phyloP scores from a whole-genome alignment of 2,329 filamentous ascomycete species.

The Botrytis sinoallii region DNA sequence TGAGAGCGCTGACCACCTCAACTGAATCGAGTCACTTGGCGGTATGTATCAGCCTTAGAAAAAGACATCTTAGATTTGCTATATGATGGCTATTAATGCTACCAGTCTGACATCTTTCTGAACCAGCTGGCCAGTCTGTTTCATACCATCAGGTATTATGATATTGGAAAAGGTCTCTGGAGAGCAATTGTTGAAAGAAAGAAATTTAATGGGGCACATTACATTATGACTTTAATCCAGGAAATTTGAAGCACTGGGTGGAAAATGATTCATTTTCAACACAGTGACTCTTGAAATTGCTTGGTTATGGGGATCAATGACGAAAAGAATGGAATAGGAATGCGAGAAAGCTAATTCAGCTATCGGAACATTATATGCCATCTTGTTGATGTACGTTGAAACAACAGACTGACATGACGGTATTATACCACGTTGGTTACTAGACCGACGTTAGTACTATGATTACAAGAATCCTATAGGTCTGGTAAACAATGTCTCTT shows the following conservation, averaged over 20 bases:
- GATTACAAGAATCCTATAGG: not conserved
- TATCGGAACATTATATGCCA: not conserved
- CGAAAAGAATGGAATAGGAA: not conserved
- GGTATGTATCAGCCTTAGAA: not conserved
- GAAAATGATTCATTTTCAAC: not conserved
- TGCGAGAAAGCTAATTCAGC: not conserved
- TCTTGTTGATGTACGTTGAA: not conserved
- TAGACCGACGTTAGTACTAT: not conserved
- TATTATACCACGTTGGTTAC: not conserved
- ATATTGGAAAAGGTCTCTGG: not conserved
- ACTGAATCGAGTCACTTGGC: not conserved
- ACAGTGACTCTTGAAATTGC: not conserved
- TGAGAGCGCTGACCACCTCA: not conserved
- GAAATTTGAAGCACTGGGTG: not conserved
- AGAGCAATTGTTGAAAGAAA: not conserved
- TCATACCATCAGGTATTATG: not conserved
- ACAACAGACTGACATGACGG: not conserved
- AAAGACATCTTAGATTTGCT: not conserved
- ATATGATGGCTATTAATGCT: not conserved
- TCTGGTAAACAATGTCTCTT: not conserved
- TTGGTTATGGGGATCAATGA: not conserved
- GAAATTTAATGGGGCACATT: not conserved
- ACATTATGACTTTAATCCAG: not conserved
- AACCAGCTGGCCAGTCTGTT: not conserved
- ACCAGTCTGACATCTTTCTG: not conserved